These are phyloP conservation scores for Fusarium sp. DNA, from an alignment of 2,329 filamentous ascomycete species.

Conservation along the genomic window DNA sequence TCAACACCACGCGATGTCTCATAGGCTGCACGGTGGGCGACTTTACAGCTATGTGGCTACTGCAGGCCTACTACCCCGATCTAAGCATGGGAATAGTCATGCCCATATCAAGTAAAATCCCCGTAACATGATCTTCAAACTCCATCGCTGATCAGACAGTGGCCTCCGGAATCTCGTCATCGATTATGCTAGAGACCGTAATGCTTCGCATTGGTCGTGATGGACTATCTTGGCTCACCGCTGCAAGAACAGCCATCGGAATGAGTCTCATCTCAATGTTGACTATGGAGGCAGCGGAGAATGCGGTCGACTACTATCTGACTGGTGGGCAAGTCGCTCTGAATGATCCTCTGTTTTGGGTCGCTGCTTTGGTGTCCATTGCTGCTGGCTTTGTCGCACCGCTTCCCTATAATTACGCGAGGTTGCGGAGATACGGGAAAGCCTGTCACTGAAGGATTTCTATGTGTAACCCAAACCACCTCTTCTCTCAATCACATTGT, in stretches of 20 bases:
- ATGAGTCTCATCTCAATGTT: constrained; percentile 74
- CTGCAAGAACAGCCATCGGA: constrained; percentile 67
- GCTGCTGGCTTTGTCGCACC: constrained; percentile 64
- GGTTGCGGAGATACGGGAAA: constrained; percentile 65
- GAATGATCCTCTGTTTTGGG: constrained; percentile 66
- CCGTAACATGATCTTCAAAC: fast-evolving
- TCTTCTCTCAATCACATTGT: neutral
- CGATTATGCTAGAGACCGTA: constrained; percentile 67
- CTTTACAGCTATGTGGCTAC: constrained; percentile 69
- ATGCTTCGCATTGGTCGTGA: constrained; percentile 66
- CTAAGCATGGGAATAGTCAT: constrained; percentile 66
- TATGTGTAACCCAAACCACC: neutral
- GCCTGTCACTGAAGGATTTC: constrained; percentile 58
- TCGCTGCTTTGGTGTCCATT: constrained; percentile 62
- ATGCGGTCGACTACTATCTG: constrained; percentile 68
- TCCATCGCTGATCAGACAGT: constrained; percentile 53
- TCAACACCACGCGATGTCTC: constrained; percentile 71
- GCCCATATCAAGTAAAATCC: constrained; percentile 63
- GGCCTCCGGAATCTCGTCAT: constrained; percentile 66
- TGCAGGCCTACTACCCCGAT: constrained; percentile 64
- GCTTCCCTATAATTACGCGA: constrained; percentile 68
- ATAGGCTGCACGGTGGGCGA: constrained; percentile 70
- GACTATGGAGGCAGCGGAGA: constrained; percentile 70
- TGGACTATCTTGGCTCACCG: constrained; percentile 61
- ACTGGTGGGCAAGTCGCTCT: constrained; percentile 66